Conservation (phyloP, 2,329 filamentous ascomycete species). For the Macrophomina pseudophaseolina region DNA sequence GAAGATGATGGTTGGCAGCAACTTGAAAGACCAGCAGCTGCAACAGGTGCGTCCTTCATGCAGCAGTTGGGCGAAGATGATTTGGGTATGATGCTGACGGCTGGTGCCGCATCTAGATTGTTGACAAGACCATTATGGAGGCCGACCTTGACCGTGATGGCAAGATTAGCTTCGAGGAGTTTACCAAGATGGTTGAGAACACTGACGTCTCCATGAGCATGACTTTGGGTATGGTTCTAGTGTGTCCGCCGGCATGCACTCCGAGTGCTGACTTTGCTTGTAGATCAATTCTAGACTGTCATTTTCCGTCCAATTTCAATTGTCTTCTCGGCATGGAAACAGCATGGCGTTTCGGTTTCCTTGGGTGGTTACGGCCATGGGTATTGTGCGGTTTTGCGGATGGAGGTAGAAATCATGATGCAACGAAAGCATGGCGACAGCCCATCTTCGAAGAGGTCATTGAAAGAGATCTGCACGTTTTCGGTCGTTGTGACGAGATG, state of each 20-base stretch:
- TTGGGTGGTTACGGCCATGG: slow-evolving; percentile 15
- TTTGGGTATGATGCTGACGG: slow-evolving; percentile 34
- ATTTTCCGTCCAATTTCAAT: slow-evolving; percentile 9
- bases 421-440: slow-evolving; percentile 16
- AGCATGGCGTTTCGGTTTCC: slow-evolving; percentile 23
- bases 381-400: slow-evolving; percentile 13
- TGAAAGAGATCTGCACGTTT: not conserved
- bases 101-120: slow-evolving; percentile 64
- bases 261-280: not conserved
- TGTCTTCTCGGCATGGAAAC: slow-evolving; percentile 21
- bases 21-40: slow-evolving; percentile 97
- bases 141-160: slow-evolving; percentile 94
- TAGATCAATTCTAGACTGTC: slow-evolving; percentile 16
- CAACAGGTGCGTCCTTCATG: slow-evolving; percentile 66
- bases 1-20: slow-evolving; percentile 99
- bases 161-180: slow-evolving; percentile 99
- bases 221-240: slow-evolving; percentile 62
- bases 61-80: slow-evolving; percentile 28
- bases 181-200: slow-evolving; percentile 97
- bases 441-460: slow-evolving; percentile 13
- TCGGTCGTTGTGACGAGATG: not conserved
- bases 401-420: slow-evolving; percentile 18
- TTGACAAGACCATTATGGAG: slow-evolving; percentile 99
- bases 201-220: slow-evolving; percentile 75
- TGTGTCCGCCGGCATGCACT: too few species aligned